Conservation (phyloP, 345 rosid genomes). For the Jatropha curcas region DNA sequence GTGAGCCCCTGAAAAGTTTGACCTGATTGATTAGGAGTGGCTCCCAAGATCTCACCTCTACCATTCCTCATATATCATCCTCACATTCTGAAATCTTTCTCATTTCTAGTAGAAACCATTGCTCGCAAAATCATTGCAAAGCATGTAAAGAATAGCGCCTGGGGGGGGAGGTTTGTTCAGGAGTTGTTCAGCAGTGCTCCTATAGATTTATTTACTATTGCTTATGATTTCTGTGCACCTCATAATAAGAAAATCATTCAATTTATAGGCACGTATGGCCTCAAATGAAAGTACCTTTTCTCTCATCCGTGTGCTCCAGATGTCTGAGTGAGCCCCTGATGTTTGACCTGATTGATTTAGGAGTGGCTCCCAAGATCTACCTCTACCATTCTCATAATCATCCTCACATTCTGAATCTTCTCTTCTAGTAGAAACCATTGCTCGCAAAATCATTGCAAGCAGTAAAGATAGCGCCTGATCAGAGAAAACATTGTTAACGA, state of each 20-base stretch:
- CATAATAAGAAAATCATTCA: not conserved
- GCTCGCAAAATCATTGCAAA: not conserved
- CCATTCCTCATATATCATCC: slow-evolving; percentile 61
- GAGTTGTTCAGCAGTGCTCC: not conserved
- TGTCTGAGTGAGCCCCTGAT: slow-evolving; percentile 50
- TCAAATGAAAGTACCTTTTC: slow-evolving; percentile 61
- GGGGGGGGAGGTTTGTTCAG: not conserved
- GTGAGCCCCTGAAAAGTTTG: slow-evolving; percentile 51
- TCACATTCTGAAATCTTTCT: slow-evolving; percentile 49
- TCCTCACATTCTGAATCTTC: slow-evolving; percentile 53
- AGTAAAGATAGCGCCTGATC: slow-evolving; percentile 68
- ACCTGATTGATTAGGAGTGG: slow-evolving; percentile 70
- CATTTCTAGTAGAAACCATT: not conserved
- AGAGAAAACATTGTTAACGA: not conserved
- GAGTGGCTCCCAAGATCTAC: slow-evolving; percentile 71
- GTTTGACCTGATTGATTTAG: slow-evolving; percentile 61
- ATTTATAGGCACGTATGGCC: not conserved
- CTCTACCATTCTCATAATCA: slow-evolving; percentile 56
- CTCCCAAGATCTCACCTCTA: slow-evolving; percentile 59
- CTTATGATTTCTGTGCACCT: not conserved
- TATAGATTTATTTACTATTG: not conserved
- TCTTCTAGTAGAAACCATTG: slow-evolving; percentile 56
- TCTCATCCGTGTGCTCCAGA: slow-evolving; percentile 73
- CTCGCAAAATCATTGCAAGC: slow-evolving; percentile 70
- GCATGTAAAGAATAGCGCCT: no score